Evolutionary conservation across 2,329 filamentous ascomycete genomes (phyloP), one percentile per base, ranked within the genome.

Genomic region (Scedosporium apiospermum): DNA sequence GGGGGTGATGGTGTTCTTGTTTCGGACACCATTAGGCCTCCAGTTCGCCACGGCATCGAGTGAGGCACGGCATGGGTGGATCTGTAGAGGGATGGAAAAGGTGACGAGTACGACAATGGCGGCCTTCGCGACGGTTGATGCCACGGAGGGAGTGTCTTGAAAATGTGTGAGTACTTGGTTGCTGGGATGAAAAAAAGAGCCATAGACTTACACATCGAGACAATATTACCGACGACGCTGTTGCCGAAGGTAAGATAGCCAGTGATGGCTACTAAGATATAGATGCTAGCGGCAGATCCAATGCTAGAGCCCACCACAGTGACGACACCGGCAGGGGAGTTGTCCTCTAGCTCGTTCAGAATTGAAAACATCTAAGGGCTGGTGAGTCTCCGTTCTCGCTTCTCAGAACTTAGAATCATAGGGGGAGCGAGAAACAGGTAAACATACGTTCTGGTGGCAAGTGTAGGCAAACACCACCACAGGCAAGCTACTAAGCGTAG

Each of bases 391-490:
- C 4, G 12, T 4, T 23, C 34, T 38, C 26, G 10, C 34, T 3
- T 38, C 34, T 38, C 34, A 10, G 34, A 38, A 12, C 34, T 10
- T 38, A 38, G 34, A 38, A 38, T 38, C 34, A 10, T 14, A 18
- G n/a, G 6, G 2, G 3, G 41, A n/a, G 3, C n/a, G 27, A 27
- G 57, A 44, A 49, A 27, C 44, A 41, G 9, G 4, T 38, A 21
- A 6, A 71, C 85, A 67, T 77, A 95, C 91, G 73, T 99, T 99
- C 71, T 99, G 95, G 75, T 99, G 95, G 73, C 95, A 99, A 1
- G 95, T 99, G 73, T 98, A 99, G n/a, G 93, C 95, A 79, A 99
- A 99, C 2, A 99, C 91, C 63, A 98, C 93, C 61, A 99, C 92
- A 0, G 95, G 95, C 66, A 99, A 85, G 65, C 90, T 93, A 68